phyloP scores from a whole-genome alignment of 1,139 yeast species.

The Geotrichum bryndzae region DNA sequence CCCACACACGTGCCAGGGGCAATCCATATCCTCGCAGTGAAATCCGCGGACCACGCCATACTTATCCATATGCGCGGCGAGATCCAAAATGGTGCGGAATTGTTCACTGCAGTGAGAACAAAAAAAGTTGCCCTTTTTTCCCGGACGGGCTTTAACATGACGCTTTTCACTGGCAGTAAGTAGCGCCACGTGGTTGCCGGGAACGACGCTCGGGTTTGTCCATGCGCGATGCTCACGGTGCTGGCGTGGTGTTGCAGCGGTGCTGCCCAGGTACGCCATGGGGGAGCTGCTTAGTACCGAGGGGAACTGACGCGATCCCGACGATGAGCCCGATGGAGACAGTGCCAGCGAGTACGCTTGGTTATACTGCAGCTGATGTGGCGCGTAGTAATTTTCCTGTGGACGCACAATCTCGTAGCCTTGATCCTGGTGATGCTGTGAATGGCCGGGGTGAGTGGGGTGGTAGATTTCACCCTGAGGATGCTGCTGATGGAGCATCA shows the following conservation, averaged over 20 bases:
- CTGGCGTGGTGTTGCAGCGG: constrained; percentile 3
- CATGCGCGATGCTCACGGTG: constrained; percentile 7
- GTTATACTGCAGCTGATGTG: not conserved
- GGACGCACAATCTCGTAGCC: not conserved
- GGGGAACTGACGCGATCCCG: not conserved
- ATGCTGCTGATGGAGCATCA: not conserved
- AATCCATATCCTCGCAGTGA: constrained; percentile 49
- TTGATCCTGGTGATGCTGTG: not conserved
- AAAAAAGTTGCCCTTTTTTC: constrained; percentile 46
- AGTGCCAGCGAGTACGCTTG: not conserved
- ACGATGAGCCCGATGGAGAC: not conserved
- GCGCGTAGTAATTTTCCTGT: not conserved
- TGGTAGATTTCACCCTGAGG: not conserved
- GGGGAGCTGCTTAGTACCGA: constrained; percentile 45
- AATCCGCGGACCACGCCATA: constrained; percentile 39
- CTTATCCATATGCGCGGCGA: constrained; percentile 46
- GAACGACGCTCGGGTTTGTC: constrained; percentile 11
- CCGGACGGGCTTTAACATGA: constrained; percentile 8
- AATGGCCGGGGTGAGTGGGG: not conserved
- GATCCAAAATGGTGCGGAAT: constrained; percentile 39
- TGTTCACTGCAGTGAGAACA: constrained; percentile 48
- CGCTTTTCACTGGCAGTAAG: constrained; percentile 1
- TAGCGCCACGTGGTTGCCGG: constrained; percentile 11
- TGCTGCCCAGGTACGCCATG: constrained; percentile 44
- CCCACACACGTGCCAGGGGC: constrained; percentile 61